Base-by-base conservation (phyloP, 78 protist genomes). In the Dictyostelium citrinum region DNA sequence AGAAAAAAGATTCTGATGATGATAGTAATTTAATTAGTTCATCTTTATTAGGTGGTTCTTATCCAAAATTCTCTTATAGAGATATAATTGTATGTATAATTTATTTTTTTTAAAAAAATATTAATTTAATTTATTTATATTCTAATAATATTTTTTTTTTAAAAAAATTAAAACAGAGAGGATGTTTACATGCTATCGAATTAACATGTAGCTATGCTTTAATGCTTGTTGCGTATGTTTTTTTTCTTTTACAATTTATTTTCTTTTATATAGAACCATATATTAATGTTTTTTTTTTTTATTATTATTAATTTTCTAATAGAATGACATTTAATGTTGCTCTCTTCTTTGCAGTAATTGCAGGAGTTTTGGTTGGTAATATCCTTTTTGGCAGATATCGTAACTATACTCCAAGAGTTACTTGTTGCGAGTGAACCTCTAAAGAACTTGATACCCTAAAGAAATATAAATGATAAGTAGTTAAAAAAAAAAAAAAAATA, bases 311-410 rank as follows among this genome's bases (percentile, higher is more conserved):
- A 49, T 49, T 1, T 14, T 14, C 22, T 16, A 5, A n/a, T 24
- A n/a, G 70, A 17, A 90, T 90, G 90, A 68, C 90, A 29, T 81
- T 82, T 37, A 90, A 90, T 33, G 82, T 90, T n/a, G 86, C 79
- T 39, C 39, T 90, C 12, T 90, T 90, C 24, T 76, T 90, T 31
- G 81, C 82, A n/a, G 90, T 90, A 20, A 81, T 90, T 76, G 81
- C 82, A 12, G 95, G 95, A 29, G 68, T 85, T 20, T 27, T 80
- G 10, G 60, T 90, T 74, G 86, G 90, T 70, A 67, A 82, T 41
- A 82, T 82, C 12, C 29, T 81, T 8, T 85, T 90, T 33, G 95
- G 95, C 20, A 64, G 95, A 46, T 90, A 55, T 64, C 76, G 90
- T 41, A 35, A 70, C 24, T 90, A 81, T 29, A 81, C 82, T 27